phyloP scores from a whole-genome alignment of 805 yeast genomes.

The Hanseniaspora clermontiae region DNA sequence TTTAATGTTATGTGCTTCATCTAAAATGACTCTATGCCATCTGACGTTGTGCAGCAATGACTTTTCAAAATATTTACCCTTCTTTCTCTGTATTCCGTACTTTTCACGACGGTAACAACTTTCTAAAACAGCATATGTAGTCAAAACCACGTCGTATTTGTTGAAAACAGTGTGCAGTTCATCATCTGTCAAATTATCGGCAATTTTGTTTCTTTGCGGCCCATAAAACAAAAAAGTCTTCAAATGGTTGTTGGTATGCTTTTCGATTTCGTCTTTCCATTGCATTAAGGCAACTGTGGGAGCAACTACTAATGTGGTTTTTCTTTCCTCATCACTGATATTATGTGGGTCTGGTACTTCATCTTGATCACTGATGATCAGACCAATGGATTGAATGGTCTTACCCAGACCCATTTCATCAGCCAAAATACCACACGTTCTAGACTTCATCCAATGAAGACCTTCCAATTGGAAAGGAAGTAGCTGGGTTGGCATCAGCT shows the following conservation, averaged over 20 bases:
- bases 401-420: conserved; percentile 99
- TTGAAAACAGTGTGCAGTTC: conserved; percentile 34
- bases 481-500: conserved; percentile 55
- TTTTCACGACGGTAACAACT: conserved; percentile 71
- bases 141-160: conserved; percentile 65
- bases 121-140: conserved; percentile 87
- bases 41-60: conserved; percentile 61
- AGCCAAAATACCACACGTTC: conserved; percentile 70
- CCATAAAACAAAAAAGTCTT: conserved; percentile 75
- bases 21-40: conserved; percentile 78
- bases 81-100: conserved; percentile 70
- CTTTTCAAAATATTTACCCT: conserved; percentile 56
- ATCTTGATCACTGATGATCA: conserved; percentile 54
- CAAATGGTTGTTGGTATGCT: conserved; percentile 62
- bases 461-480: conserved; percentile 94
- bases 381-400: conserved; percentile 88
- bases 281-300: conserved; percentile 99
- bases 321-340: conserved; percentile 14
- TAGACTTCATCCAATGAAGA: conserved; percentile 71
- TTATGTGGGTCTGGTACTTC: conserved; percentile 25
- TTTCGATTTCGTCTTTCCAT: conserved; percentile 87
- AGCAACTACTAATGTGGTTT: conserved; percentile 82
- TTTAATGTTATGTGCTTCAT: conserved; percentile 95
- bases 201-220: conserved; percentile 31
- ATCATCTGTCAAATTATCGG: conserved; percentile 44